These are phyloP conservation scores for Magnusiomyces paraingens DNA, from an alignment of 1,139 yeast genomes.

Conservation along the genomic window DNA sequence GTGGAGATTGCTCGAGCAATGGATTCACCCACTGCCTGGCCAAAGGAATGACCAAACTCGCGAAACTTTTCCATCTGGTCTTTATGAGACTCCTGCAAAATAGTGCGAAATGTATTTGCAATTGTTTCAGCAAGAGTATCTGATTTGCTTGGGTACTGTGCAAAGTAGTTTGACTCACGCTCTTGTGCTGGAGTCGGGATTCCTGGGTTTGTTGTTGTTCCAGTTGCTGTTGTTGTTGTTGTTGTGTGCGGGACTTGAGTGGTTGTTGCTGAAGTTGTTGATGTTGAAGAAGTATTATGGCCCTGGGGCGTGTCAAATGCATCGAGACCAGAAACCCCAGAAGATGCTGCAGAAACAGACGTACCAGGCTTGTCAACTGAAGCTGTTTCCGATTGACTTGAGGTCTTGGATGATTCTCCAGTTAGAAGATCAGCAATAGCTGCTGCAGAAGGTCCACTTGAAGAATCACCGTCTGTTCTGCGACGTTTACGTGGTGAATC, in stretches of 20 bases:
- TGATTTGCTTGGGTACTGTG: neutral
- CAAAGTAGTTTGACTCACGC: neutral
- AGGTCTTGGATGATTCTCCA: neutral
- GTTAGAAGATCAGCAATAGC: neutral
- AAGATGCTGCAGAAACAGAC: neutral
- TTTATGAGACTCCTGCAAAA: neutral
- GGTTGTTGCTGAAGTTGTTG: neutral
- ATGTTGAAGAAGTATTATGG: neutral
- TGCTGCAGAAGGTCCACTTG: neutral
- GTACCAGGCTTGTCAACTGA: neutral
- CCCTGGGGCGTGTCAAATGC: neutral
- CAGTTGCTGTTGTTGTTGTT: neutral
- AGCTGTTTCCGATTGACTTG: neutral
- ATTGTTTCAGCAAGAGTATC: neutral
- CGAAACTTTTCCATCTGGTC: slow-evolving; percentile 7
- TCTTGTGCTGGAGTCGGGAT: neutral
- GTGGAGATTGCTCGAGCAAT: neutral
- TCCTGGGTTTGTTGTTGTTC: neutral
- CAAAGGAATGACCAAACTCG: slow-evolving; percentile 9
- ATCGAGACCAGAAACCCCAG: neutral
- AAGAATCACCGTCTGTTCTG: neutral
- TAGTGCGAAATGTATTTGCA: neutral
- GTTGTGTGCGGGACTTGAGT: neutral
- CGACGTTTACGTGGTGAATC: neutral
- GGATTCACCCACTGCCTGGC: slow-evolving; percentile 7